Evolutionary conservation across 495 filamentous ascomycete species (phyloP).

Genomic region (Penicillium egyptiacum): DNA sequence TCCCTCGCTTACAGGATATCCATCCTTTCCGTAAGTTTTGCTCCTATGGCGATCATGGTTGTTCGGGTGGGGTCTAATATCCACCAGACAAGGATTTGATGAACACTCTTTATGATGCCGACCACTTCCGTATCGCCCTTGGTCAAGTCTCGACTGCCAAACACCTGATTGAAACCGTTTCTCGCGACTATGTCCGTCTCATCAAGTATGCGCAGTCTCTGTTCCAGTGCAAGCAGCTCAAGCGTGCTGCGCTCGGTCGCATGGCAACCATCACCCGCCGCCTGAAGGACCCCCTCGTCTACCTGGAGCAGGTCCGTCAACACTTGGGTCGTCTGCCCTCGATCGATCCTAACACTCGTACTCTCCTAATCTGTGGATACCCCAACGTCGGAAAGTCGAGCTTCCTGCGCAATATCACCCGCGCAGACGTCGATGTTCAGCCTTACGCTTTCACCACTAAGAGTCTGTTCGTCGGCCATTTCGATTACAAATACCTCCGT

Average conservation of each 20-base stretch:
- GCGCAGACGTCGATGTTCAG: conserved; percentile 96
- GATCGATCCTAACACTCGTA: conserved; percentile 95
- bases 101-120: conserved; percentile 90
- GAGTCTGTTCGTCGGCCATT: conserved; percentile 94
- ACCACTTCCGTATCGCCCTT: conserved; percentile 95
- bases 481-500: conserved; percentile 96
- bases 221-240: conserved; percentile 94
- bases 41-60: conserved; percentile 20
- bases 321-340: conserved; percentile 96
- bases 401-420: conserved; percentile 85
- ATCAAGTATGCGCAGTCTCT: conserved; percentile 95
- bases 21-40: conserved; percentile 85
- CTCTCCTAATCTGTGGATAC: conserved; percentile 92
- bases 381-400: conserved; percentile 97
- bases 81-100: conserved; percentile 69
- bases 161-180: conserved; percentile 92
- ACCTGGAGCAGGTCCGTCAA: conserved; percentile 96
- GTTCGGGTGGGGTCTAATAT: conserved; percentile 24
- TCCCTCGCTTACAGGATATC: conserved; percentile 91
- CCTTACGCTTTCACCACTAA: conserved; percentile 99
- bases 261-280: conserved; percentile 96
- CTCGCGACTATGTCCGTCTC: conserved; percentile 88
- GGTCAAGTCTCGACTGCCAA: conserved; percentile 95
- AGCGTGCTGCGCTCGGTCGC: conserved; percentile 82
- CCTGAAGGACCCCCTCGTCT: conserved; percentile 88